These are phyloP conservation scores for Pouteria glomerata DNA, from an alignment of 148 eudicot species.

Conservation along the genomic window DNA sequence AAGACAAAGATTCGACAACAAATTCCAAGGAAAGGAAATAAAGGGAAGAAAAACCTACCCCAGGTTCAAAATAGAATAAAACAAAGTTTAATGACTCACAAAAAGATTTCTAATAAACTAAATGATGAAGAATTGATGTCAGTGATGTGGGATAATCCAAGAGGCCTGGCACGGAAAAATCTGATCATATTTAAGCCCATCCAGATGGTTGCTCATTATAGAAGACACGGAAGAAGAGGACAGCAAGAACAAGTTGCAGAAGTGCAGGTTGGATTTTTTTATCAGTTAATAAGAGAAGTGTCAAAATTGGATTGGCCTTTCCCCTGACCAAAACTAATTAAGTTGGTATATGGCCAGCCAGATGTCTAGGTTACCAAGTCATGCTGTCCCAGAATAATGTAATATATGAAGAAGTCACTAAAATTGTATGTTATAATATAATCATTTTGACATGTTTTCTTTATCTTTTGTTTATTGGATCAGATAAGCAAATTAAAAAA, in stretches of 20 bases:
- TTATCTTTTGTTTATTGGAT: not conserved
- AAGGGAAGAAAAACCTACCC: not conserved
- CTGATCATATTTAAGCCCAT: not conserved
- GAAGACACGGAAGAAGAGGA: not conserved
- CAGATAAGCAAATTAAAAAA: not conserved
- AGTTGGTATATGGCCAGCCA: too few species aligned
- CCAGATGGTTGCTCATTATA: not conserved
- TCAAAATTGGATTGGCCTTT: too few species aligned
- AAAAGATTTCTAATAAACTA: not conserved
- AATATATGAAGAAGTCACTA: too few species aligned
- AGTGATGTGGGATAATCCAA: not conserved
- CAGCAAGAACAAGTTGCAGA: not conserved
- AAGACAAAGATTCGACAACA: not conserved
- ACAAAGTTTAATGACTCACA: not conserved
- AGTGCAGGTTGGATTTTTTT: too few species aligned
- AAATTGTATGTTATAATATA: too few species aligned
- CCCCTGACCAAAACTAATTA: too few species aligned
- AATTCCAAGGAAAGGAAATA: not conserved
- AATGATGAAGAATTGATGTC: not conserved
- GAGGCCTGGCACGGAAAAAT: slow-evolving; percentile 4
- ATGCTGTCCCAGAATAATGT: too few species aligned
- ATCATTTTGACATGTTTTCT: not conserved
- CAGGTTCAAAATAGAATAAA: not conserved
- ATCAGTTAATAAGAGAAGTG: too few species aligned
- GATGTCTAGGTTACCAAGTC: too few species aligned